A percentile compares a stretch with the other conserved stretches of the same genome.
These are phyloP conservation scores for Carex pumila DNA, from an alignment of 176 grass and related monocot species.

Conservation along the genomic window DNA sequence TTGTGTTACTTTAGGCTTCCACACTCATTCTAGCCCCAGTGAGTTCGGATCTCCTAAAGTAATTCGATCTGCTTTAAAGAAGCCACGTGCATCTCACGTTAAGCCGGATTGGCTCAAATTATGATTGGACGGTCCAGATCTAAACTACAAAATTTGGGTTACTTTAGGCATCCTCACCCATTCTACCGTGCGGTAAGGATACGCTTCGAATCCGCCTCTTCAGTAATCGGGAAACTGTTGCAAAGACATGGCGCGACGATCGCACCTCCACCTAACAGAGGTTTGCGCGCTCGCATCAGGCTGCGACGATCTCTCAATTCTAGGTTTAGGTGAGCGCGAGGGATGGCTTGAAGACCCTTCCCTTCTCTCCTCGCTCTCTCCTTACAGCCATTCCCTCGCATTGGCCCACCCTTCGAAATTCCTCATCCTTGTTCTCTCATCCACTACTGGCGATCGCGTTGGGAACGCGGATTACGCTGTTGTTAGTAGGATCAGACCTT, in stretches of 20 bases:
- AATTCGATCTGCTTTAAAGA: too few species aligned
- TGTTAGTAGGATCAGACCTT: conserved; percentile 29
- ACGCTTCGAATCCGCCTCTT: neutral
- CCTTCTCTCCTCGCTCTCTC: conserved; percentile 51
- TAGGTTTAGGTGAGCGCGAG: conserved; percentile 62
- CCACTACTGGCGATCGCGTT: neutral
- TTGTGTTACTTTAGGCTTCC: too few species aligned
- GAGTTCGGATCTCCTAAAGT: too few species aligned
- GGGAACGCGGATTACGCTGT: neutral
- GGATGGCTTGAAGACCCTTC: conserved; percentile 74
- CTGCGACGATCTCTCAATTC: conserved; percentile 34
- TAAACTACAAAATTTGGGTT: too few species aligned
- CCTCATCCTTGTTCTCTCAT: conserved; percentile 36
- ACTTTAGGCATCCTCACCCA: too few species aligned
- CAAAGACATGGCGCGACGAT: conserved; percentile 44
- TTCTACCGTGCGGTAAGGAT: too few species aligned
- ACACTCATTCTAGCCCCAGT: too few species aligned
- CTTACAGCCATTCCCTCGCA: conserved; percentile 39
- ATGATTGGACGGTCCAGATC: too few species aligned
- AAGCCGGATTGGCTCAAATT: too few species aligned
- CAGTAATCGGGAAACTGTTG: neutral
- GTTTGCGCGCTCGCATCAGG: conserved; percentile 51
- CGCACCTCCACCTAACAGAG: conserved; percentile 50
- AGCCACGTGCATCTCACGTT: too few species aligned
- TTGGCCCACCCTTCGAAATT: conserved; percentile 36